These are phyloP conservation scores for Rhizopus microsporus DNA, from an alignment of 371 early-diverging fungal species.

Conservation along the genomic window DNA sequence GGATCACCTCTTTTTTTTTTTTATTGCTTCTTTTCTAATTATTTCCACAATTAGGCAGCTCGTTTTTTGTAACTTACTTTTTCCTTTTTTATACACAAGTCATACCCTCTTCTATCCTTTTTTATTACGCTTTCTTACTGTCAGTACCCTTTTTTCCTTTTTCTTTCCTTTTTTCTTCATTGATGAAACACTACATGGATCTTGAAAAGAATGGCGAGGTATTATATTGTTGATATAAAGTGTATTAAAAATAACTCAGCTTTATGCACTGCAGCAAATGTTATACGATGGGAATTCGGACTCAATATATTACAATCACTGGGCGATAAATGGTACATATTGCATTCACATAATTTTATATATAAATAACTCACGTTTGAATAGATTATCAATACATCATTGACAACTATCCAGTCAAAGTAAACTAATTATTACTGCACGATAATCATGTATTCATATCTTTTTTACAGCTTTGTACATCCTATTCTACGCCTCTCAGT, in stretches of 20 bases:
- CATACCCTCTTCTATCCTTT: conserved; percentile 1
- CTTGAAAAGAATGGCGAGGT: conserved; percentile 31
- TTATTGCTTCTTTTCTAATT: too few species aligned
- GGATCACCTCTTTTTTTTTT: neutral
- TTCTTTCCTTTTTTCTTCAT: conserved; percentile 4
- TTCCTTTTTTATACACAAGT: conserved; percentile 4
- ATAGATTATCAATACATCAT: neutral
- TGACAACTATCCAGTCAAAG: neutral
- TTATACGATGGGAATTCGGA: conserved; percentile 12
- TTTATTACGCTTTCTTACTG: neutral
- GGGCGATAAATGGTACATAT: conserved; percentile 18
- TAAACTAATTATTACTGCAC: neutral
- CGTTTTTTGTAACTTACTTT: neutral
- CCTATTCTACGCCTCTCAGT: conserved; percentile 20
- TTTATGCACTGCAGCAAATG: conserved; percentile 1
- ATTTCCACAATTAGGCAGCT: too few species aligned
- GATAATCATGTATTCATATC: neutral
- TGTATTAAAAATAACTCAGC: neutral
- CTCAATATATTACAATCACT: conserved; percentile 21
- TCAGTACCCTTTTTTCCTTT: conserved; percentile 8
- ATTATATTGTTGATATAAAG: neutral
- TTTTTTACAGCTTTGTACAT: conserved; percentile 21
- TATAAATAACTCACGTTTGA: neutral
- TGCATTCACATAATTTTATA: too few species aligned
- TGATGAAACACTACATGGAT: conserved; percentile 32